Evolutionary conservation across 2,329 filamentous ascomycete species (phyloP).

Genomic region (Trichoderma sp.): DNA sequence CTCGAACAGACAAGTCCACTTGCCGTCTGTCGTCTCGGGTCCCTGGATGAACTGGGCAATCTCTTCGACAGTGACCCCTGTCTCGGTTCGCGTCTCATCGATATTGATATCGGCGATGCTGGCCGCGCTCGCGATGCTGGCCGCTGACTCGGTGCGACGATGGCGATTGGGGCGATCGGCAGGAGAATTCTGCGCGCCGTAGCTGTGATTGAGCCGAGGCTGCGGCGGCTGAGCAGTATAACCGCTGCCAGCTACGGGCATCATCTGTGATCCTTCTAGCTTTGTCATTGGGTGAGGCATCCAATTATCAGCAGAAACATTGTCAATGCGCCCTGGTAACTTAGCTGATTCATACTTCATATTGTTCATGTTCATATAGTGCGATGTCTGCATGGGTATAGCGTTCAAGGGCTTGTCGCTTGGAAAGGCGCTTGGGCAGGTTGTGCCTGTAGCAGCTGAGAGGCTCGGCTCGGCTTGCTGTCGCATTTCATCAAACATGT

Average conservation of each 20-base stretch:
- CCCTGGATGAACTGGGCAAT: constrained; percentile 74
- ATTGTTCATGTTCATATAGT: constrained; percentile 57
- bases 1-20: constrained; percentile 75
- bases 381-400: constrained; percentile 54
- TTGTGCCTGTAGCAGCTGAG: constrained; percentile 55
- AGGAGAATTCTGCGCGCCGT: constrained; percentile 24
- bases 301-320: constrained; percentile 35
- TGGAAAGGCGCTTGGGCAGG: constrained; percentile 52
- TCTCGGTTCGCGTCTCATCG: constrained; percentile 69
- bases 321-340: constrained; percentile 39
- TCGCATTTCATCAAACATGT: constrained; percentile 60
- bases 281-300: constrained; percentile 48
- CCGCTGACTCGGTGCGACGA: constrained; percentile 60
- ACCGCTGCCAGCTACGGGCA: constrained; percentile 42
- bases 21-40: constrained; percentile 71
- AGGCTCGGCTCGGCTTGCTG: constrained; percentile 54
- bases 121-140: constrained; percentile 58
- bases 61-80: constrained; percentile 84
- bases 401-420: constrained; percentile 50
- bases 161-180: constrained; percentile 40
- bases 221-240: constrained; percentile 41
- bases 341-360: constrained; percentile 49
- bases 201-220: constrained; percentile 24
- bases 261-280: constrained; percentile 45
- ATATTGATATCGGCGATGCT: constrained; percentile 65